Percentiles rank a stretch among this genome's conserved stretches.
Conservation (phyloP, 148 eudicot species). For the Rhododendron ovatum region DNA sequence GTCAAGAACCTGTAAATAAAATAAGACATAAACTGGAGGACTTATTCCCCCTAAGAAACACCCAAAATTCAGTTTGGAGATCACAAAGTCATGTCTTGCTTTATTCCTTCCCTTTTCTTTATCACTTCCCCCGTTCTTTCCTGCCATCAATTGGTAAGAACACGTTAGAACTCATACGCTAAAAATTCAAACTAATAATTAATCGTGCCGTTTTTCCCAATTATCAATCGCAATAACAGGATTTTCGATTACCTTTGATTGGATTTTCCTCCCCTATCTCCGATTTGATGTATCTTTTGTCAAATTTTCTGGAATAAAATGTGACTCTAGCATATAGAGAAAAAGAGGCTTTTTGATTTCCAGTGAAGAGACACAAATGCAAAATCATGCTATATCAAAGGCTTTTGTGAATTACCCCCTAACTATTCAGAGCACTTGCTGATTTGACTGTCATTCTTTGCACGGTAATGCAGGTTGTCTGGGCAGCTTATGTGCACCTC, state of each 20-base stretch:
- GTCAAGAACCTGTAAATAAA: constrained; percentile 8
- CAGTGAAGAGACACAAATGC: neutral
- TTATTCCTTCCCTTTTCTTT: neutral
- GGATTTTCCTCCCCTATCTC: no score
- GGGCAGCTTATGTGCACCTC: no score
- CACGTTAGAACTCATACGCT: neutral
- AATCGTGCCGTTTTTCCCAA: neutral
- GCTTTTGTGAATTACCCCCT: neutral
- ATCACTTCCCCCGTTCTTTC: neutral
- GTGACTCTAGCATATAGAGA: no score
- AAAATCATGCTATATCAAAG: neutral
- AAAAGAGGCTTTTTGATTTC: neutral
- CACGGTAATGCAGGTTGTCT: no score
- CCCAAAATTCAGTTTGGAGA: neutral
- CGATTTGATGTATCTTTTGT: no score
- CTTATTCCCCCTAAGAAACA: neutral
- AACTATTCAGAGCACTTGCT: neutral
- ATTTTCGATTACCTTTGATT: neutral
- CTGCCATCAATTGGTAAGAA: neutral
- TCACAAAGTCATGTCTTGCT: neutral
- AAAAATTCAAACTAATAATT: neutral
- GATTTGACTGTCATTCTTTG: neutral
- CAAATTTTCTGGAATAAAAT: no score
- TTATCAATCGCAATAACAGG: neutral
- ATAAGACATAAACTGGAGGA: neutral